Evolutionary conservation across 345 rosid species (phyloP), one percentile per base, ranked within the genome.

Genomic region (Citropsis articulata): DNA sequence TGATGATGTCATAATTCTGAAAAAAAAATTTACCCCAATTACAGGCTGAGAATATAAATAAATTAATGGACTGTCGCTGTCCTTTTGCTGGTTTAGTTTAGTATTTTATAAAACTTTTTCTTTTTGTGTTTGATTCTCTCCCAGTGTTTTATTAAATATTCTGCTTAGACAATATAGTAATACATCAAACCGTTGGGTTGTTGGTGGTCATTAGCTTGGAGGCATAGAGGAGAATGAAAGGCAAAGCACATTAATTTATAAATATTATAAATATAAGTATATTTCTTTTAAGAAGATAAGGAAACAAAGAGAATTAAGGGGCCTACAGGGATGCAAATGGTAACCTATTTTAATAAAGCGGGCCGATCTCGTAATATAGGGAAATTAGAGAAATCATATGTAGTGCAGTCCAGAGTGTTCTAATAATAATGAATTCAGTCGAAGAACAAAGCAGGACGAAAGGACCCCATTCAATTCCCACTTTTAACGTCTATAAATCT

Each of bases 391-490:
- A 35, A 25, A 25, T 72, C 31, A 61, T 55, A 48, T 33, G 16
- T 59, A 27, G 73, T 55, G 80, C 5, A 57, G 3, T 75, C 81
- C 75, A 75, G 72, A 48, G 78, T 85, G 66, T 71, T 66, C 22
- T 48, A 73, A 36, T 16, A 1, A 71, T 61, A 28, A 21, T 5
- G 18, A 45, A 45, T 45, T 13, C 50, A 13, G 18, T 45, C 50
- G 18, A 45, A 12, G 50, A 27, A 5, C 62, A 31, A 62, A 16
- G 14, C 66, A 27, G 2, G 35, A 71, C 1, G 28, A 25, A 22
- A 55, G 13, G 57, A 31, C 79, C 75, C 81, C 14, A 35, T 36
- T 1, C 22, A 30, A 2, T 2, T 61, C 45, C 61, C 36, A 40
- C 33, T 60, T 60, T 60, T 24, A 36, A 53, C 64, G 13, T 21